Percentiles rank a stretch among this genome's conserved stretches.
phyloP scores from a whole-genome alignment of 306 rosid genomes.

The Rosa rugosa region DNA sequence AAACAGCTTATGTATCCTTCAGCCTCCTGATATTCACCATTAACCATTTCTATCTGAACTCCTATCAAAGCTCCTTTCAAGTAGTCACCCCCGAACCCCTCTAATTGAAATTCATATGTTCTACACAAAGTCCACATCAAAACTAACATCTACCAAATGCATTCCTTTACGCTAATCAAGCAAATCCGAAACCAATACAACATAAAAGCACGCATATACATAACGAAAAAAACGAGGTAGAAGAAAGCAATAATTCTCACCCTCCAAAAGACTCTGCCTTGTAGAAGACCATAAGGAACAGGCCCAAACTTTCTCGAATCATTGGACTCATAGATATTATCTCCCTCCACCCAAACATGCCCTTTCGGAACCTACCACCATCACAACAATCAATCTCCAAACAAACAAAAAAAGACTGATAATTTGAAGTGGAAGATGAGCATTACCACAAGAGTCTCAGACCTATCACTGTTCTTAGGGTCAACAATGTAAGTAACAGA shows the following conservation, averaged over 20 bases:
- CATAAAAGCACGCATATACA: too few relatives aligned
- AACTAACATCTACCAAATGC: background rate
- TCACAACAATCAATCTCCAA: slow-evolving; percentile 5
- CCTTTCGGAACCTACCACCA: slow-evolving; percentile 66
- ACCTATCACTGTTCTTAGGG: slow-evolving; percentile 45
- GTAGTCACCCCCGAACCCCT: too few relatives aligned
- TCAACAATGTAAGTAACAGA: slow-evolving; percentile 48
- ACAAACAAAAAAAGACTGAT: background rate
- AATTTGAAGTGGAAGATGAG: background rate
- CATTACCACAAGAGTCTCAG: slow-evolving; percentile 61
- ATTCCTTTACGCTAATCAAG: background rate
- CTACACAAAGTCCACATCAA: background rate
- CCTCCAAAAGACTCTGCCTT: slow-evolving; percentile 62
- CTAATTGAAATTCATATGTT: too few relatives aligned
- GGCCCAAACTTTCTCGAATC: slow-evolving; percentile 82
- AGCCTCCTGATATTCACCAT: background rate
- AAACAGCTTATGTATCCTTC: background rate
- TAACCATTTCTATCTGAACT: background rate
- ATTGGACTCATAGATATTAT: slow-evolving; percentile 40
- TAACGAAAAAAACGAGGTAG: background rate
- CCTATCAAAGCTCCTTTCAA: background rate
- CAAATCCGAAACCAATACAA: background rate
- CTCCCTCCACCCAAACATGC: slow-evolving; percentile 78
- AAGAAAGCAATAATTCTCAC: slow-evolving; percentile 34
- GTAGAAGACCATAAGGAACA: slow-evolving; percentile 67